Conservation (phyloP, 345 rosid genomes). For the Gossypium longicalyx region DNA sequence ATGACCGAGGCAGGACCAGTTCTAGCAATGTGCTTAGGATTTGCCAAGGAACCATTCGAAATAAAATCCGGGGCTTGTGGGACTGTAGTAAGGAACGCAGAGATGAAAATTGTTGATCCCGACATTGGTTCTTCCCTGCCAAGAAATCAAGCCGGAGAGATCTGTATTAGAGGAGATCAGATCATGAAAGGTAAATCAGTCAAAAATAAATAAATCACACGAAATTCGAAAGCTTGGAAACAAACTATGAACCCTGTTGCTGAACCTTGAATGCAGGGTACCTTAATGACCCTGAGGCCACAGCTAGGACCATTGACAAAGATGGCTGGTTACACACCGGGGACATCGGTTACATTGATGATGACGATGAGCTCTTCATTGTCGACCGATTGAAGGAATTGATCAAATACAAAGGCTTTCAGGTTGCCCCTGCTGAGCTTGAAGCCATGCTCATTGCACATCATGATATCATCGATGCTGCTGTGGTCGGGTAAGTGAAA, state of each 20-base stretch:
- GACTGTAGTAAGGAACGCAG: constrained; percentile 77
- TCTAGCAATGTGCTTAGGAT: constrained; percentile 66
- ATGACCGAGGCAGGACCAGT: constrained; percentile 96
- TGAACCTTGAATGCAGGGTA: constrained; percentile 29
- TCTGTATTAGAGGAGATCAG: constrained; percentile 70
- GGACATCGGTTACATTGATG: constrained; percentile 64
- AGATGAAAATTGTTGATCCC: constrained; percentile 85
- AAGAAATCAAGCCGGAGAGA: constrained; percentile 66
- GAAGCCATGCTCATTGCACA: constrained; percentile 55
- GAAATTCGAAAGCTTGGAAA: neutral
- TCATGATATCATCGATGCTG: constrained; percentile 50
- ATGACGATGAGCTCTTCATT: constrained; percentile 55
- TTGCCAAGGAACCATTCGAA: constrained; percentile 66
- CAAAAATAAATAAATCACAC: neutral
- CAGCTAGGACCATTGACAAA: constrained; percentile 42
- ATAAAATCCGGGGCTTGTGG: constrained; percentile 83
- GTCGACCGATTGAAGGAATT: constrained; percentile 71
- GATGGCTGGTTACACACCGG: constrained; percentile 72
- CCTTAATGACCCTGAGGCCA: constrained; percentile 45
- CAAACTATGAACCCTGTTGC: neutral
- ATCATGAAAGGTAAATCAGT: constrained; percentile 73
- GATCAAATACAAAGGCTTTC: constrained; percentile 69
- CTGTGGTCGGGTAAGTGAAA: constrained; percentile 55
- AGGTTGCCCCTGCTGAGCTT: constrained; percentile 82
- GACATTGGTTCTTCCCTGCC: constrained; percentile 55